These are phyloP conservation scores for Diaporthe eres DNA, from an alignment of 2,329 filamentous ascomycete genomes.

Conservation along the genomic window DNA sequence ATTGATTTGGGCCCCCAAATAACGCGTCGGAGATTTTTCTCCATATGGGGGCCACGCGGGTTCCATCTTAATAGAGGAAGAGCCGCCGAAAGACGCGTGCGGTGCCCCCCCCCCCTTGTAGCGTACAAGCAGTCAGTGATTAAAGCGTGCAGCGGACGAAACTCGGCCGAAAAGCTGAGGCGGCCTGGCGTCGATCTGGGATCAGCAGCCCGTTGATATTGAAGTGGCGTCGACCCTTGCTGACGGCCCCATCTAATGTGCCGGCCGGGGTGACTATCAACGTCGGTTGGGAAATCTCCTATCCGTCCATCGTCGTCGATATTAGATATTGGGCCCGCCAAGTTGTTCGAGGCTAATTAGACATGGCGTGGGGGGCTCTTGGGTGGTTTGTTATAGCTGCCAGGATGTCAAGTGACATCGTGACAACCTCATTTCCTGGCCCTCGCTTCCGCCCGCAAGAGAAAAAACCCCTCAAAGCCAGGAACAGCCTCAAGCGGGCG, in stretches of 20 bases:
- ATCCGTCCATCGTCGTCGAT: not conserved
- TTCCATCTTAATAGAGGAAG: constrained; percentile 1
- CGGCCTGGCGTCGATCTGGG: not conserved
- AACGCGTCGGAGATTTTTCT: constrained; percentile 21
- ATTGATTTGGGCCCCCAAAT: not conserved
- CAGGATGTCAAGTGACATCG: constrained; percentile 6
- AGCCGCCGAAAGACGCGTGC: not conserved
- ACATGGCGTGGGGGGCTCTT: not conserved
- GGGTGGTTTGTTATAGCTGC: not conserved
- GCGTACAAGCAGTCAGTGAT: not conserved
- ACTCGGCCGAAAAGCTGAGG: constrained; percentile 27
- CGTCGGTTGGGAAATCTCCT: constrained; percentile 21
- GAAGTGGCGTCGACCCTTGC: constrained; percentile 30
- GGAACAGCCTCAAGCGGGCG: not conserved
- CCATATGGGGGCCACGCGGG: not conserved
- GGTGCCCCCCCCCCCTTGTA: not conserved
- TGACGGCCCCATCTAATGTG: constrained; percentile 6
- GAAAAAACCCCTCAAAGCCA: not conserved
- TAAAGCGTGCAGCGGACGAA: constrained; percentile 5
- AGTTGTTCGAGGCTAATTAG: constrained; percentile 1
- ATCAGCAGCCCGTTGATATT: constrained; percentile 16
- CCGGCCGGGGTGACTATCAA: not conserved
- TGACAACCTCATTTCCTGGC: constrained; percentile 11
- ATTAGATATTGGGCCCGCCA: not conserved
- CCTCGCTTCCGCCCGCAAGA: not conserved